Evolutionary conservation across 345 rosid species (phyloP).

Genomic region (Gynandropsis gynandra): DNA sequence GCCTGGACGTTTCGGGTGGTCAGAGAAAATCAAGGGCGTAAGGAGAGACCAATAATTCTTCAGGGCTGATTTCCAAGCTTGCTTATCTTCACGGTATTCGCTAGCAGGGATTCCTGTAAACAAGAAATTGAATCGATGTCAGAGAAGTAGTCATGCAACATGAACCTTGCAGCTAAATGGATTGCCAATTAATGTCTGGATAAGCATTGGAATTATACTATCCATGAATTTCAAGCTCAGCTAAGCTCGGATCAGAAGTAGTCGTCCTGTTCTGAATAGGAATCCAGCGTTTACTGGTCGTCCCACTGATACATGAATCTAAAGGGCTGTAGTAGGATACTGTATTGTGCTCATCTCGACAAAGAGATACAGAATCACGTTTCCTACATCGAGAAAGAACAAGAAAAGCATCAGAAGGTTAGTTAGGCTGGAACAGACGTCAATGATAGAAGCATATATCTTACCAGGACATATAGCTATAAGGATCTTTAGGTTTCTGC

Average conservation of each 20-base stretch:
- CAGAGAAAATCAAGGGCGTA: constrained; percentile 92
- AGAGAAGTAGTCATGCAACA: too few relatives aligned
- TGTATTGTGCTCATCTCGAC: constrained; percentile 56
- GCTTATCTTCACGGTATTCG: constrained; percentile 67
- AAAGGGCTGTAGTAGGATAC: constrained; percentile 71
- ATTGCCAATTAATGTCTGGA: neutral
- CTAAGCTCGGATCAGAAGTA: constrained; percentile 40
- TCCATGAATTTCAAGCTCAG: constrained; percentile 76
- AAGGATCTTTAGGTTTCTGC: constrained; percentile 70
- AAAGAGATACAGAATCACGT: constrained; percentile 45
- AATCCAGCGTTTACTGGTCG: constrained; percentile 74
- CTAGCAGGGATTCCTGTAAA: constrained; percentile 64
- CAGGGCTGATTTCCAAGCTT: constrained; percentile 62
- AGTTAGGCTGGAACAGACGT: too few relatives aligned
- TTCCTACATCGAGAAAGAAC: constrained; percentile 36
- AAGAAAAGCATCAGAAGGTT: constrained; percentile 10
- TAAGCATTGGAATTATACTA: constrained; percentile 37
- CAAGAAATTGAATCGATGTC: constrained; percentile 5
- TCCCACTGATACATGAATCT: constrained; percentile 66
- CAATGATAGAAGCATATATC: too few relatives aligned
- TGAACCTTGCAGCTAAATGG: too few relatives aligned
- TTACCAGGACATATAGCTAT: constrained; percentile 66
- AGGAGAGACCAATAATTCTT: constrained; percentile 91
- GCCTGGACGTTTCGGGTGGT: constrained; percentile 98
- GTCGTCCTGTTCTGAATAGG: constrained; percentile 79